Evolutionary conservation across 805 yeast genomes (phyloP).

Genomic region (Zygosaccharomyces siamensis): DNA sequence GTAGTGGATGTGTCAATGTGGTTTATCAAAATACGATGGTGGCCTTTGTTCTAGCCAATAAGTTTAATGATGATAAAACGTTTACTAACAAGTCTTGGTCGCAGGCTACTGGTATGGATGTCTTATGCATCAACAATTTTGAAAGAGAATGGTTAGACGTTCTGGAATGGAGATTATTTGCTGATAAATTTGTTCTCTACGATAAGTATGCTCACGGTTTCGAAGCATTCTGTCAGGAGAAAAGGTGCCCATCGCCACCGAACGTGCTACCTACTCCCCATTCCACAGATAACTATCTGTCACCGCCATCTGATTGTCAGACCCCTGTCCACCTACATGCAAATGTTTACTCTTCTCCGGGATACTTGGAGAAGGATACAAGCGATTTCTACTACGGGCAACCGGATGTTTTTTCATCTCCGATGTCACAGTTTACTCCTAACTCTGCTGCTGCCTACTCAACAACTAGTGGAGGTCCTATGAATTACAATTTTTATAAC

Average conservation of each 20-base stretch:
- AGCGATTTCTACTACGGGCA: conserved; percentile 18
- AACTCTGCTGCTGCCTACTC: conserved; percentile 13
- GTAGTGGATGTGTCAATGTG: conserved; percentile 34
- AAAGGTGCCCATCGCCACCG: conserved; percentile 15
- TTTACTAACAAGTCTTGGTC: conserved; percentile 94
- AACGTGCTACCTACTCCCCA: conserved; percentile 16
- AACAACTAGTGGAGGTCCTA: conserved; percentile 9
- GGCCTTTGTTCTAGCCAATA: conserved; percentile 79
- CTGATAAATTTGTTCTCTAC: conserved; percentile 30
- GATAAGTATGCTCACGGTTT: conserved; percentile 25
- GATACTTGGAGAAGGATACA: conserved; percentile 21
- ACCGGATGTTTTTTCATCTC: conserved; percentile 14
- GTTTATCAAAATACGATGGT: conserved; percentile 57
- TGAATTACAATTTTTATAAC: conserved; percentile 23
- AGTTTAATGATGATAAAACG: conserved; percentile 94
- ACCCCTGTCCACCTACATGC: conserved; percentile 19
- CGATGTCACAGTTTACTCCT: conserved; percentile 13
- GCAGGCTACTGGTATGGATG: conserved; percentile 81
- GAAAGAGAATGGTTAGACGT: conserved; percentile 68
- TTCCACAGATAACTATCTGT: conserved; percentile 14
- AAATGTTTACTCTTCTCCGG: conserved; percentile 23
- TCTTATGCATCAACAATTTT: conserved; percentile 52
- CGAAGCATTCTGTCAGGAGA: conserved; percentile 22
- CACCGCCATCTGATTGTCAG: conserved; percentile 25
- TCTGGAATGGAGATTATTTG: conserved; percentile 56